Conservation (phyloP, 495 filamentous ascomycete genomes). For the Cenococcum geophilum region DNA sequence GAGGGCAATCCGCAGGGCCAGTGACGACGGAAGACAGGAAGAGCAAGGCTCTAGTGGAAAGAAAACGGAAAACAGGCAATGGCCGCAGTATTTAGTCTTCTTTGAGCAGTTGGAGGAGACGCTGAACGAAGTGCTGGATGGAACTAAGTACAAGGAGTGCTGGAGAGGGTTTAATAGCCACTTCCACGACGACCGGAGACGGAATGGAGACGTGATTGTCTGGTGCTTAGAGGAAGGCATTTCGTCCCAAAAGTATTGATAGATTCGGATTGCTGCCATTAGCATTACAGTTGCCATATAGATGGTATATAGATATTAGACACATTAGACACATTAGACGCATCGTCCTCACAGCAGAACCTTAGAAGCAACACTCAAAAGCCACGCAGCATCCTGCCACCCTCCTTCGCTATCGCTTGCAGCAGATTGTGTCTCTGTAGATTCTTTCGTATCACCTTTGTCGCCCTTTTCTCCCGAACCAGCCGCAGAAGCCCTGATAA, state of each 20-base stretch:
- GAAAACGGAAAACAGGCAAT: slow-evolving; percentile 34
- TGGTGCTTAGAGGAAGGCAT: slow-evolving; percentile 50
- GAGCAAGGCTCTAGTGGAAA: slow-evolving; percentile 20
- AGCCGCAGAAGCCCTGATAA: slow-evolving; percentile 26
- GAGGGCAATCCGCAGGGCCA: slow-evolving; percentile 20
- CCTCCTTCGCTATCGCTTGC: slow-evolving; percentile 46
- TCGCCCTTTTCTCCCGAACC: slow-evolving; percentile 27
- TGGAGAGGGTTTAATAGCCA: slow-evolving; percentile 72
- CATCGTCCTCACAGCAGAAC: slow-evolving; percentile 54
- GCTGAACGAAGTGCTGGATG: slow-evolving; percentile 45
- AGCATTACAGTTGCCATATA: neutral
- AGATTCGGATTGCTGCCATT: too few species aligned
- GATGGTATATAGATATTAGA: neutral
- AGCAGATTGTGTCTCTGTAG: slow-evolving; percentile 11
- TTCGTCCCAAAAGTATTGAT: neutral
- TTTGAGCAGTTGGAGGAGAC: slow-evolving; percentile 56
- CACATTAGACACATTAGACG: neutral
- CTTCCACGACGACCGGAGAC: slow-evolving; percentile 83
- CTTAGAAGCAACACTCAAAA: slow-evolving; percentile 69
- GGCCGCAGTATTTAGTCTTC: slow-evolving; percentile 61
- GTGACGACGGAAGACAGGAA: slow-evolving; percentile 19
- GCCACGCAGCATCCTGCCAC: slow-evolving; percentile 82
- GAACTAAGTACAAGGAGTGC: slow-evolving; percentile 58
- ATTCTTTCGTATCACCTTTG: slow-evolving; percentile 33
- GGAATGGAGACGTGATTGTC: slow-evolving; percentile 78